Base-by-base conservation (phyloP, 495 filamentous ascomycete species). In the Aspergillus sparsus region DNA sequence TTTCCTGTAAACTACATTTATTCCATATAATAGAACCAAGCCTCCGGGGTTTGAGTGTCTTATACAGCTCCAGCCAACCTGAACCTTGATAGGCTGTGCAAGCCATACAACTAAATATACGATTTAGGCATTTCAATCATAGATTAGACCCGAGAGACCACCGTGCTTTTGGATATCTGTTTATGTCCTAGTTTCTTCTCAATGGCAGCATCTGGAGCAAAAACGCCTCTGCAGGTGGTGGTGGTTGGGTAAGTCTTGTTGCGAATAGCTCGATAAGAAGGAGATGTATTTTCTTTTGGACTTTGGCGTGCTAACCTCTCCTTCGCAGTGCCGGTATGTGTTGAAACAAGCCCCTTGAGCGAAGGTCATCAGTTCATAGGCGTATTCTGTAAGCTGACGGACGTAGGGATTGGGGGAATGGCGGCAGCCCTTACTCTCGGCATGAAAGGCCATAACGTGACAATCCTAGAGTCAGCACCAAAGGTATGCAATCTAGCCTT, bases 401-500 rank as follows among this genome's bases (percentile, higher is more conserved):
- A 77, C 35, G 75, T 78, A 62, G 87, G 88, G 8, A 82, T 91
- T 49, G 83, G 85, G 21, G 88, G 88, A 2, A 79, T 90, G 47
- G 82, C 81, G 7, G 82, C 87, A 9, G 87, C 87, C 16, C 82
- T 90, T 58, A 76, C 85, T 9, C 71, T 83, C 55, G 78, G 80
- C n/a, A 73, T 87, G 56, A 77, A 84, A 55, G 77, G 77, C 12
- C 76, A 79, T 55, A 59, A 68, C 60, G 73, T 78, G 42, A 62
- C 64, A 1, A 58, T 77, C 39, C 66, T 80, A 13, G 76, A 80
- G 61, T 65, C 72, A 32, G 75, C 72, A 1, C 67, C 70, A 5
- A 71, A 75, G 62, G 71, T 74, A 71, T 49, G 68, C 31, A 15
- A 35, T 6, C 5, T 8, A 13, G 16, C 0, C 7, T 15, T 13